Evolutionary conservation across 495 filamentous ascomycete genomes (phyloP).

Genomic region (Talaromyces stipitatus): DNA sequence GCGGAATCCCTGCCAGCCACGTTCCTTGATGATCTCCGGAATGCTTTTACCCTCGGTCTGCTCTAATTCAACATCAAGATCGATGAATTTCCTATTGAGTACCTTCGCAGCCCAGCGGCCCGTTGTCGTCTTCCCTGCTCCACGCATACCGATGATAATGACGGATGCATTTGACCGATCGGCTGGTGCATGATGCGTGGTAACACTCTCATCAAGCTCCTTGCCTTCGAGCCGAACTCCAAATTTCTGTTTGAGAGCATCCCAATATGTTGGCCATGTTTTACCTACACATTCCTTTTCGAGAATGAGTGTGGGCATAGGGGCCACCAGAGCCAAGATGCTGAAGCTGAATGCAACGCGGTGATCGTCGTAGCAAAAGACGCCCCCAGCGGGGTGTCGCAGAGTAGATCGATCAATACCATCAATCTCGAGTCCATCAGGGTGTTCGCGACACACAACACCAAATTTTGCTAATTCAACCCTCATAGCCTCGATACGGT

Average conservation of each 20-base stretch:
- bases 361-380: slow-evolving; percentile 97
- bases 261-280: slow-evolving; percentile 99
- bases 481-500: slow-evolving; percentile 94
- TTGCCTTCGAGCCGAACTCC: slow-evolving; percentile 63
- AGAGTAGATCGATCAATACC: slow-evolving; percentile 57
- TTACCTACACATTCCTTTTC: slow-evolving; percentile 93
- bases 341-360: slow-evolving; percentile 98
- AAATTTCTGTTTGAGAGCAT: slow-evolving; percentile 70
- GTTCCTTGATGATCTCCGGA: slow-evolving; percentile 69
- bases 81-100: slow-evolving; percentile 69
- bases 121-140: slow-evolving; percentile 92
- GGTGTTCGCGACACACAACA: slow-evolving; percentile 75
- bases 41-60: slow-evolving; percentile 61
- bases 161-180: slow-evolving; percentile 53
- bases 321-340: slow-evolving; percentile 73
- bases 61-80: slow-evolving; percentile 86
- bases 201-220: slow-evolving; percentile 46
- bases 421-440: slow-evolving; percentile 84
- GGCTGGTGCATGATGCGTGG: slow-evolving; percentile 15
- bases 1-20: slow-evolving; percentile 86
- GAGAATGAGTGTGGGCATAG: slow-evolving; percentile 65
- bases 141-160: slow-evolving; percentile 95
- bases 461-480: slow-evolving; percentile 95
- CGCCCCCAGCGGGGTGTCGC: slow-evolving; percentile 52
- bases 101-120: slow-evolving; percentile 73